These are phyloP conservation scores for Penicillium sp. DNA, from an alignment of 2,329 filamentous ascomycete genomes.

Conservation along the genomic window DNA sequence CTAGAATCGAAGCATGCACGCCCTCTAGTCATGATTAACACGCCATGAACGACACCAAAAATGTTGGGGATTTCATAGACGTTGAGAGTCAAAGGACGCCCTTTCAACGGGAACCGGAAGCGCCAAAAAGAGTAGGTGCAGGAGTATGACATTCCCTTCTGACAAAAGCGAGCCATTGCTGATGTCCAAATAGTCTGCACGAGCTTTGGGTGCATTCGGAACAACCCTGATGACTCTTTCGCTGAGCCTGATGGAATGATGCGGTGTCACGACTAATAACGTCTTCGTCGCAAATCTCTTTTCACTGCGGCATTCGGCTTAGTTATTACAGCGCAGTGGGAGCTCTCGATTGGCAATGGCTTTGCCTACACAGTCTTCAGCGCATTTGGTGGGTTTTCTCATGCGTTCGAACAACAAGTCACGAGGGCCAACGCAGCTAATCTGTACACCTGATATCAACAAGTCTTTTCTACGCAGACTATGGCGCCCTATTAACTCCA, in stretches of 20 bases:
- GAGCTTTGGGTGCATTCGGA: constrained; percentile 57
- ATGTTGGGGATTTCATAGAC: constrained; percentile 10
- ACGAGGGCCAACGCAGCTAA: no score
- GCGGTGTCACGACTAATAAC: constrained; percentile 54
- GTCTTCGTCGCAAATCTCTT: constrained; percentile 60
- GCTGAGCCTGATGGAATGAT: constrained; percentile 58
- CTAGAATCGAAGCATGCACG: background rate
- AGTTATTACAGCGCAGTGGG: constrained; percentile 59
- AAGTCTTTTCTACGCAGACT: constrained; percentile 55
- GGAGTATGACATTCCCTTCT: constrained; percentile 18
- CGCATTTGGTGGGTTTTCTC: constrained; percentile 50
- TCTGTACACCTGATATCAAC: background rate
- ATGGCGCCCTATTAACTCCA: constrained; percentile 52
- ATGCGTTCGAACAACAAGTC: background rate
- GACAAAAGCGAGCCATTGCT: background rate
- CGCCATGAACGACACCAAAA: constrained; percentile 9
- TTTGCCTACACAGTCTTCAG: constrained; percentile 58
- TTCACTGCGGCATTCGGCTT: constrained; percentile 55
- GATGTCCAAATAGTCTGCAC: constrained; percentile 41
- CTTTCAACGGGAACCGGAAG: background rate
- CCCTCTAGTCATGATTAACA: constrained; percentile 6
- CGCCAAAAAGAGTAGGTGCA: constrained; percentile 23
- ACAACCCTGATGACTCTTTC: constrained; percentile 59
- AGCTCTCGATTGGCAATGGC: constrained; percentile 55
- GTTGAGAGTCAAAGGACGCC: constrained; percentile 19